Evolutionary conservation across 176 grass and related monocot species (phyloP).

Genomic region (bread wheat (Triticum aestivum)): DNA sequence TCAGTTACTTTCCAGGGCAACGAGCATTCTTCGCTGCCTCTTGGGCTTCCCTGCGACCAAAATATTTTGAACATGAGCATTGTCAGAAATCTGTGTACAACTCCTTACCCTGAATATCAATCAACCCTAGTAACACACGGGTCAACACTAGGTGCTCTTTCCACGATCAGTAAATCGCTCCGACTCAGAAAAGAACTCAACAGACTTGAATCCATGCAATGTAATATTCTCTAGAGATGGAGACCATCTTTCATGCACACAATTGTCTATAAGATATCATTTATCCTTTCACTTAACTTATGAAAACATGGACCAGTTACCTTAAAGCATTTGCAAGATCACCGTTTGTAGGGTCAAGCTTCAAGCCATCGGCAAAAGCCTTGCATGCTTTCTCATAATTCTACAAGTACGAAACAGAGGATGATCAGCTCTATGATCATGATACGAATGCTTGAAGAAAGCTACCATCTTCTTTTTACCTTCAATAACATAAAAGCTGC

Average conservation of each 20-base stretch:
- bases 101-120: not conserved
- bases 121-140: not conserved
- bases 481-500: constrained; percentile 7
- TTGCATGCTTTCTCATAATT: not conserved
- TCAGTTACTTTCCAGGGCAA: not conserved
- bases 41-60: not conserved
- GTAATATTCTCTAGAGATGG: not conserved
- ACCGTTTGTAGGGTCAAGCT: not conserved
- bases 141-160: not conserved
- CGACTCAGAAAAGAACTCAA: not conserved
- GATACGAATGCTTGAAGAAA: not conserved
- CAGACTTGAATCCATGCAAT: not conserved
- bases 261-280: too few relatives aligned
- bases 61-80: not conserved
- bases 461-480: not conserved
- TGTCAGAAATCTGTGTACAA: not conserved
- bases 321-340: not conserved
- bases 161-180: not conserved
- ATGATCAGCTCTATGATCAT: not conserved
- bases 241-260: not conserved
- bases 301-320: too few relatives aligned
- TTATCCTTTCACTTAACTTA: too few relatives aligned
- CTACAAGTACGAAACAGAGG: not conserved
- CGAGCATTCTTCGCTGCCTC: not conserved
- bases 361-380: not conserved